These are phyloP conservation scores for Claviceps maximensis DNA, from an alignment of 2,329 filamentous ascomycete genomes.

Conservation along the genomic window DNA sequence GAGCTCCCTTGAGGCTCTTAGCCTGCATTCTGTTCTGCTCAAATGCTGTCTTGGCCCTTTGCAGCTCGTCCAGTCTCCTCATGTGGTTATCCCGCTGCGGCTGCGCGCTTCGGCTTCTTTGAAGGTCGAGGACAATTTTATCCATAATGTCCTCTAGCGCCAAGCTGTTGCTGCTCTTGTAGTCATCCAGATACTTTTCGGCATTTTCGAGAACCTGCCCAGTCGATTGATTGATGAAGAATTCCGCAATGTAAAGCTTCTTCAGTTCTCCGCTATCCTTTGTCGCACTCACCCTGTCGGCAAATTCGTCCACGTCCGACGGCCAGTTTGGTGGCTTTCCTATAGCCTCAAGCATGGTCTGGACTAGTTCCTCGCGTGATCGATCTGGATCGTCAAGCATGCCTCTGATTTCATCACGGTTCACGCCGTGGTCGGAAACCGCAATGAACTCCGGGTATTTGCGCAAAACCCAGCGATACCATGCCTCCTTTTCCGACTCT, in stretches of 20 bases:
- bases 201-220: conserved; percentile 19
- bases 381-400: conserved; percentile 25
- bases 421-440: conserved; percentile 16
- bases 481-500: conserved; percentile 36
- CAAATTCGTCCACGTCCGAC: conserved; percentile 20
- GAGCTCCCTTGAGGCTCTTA: conserved; percentile 21
- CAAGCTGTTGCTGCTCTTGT: conserved; percentile 14
- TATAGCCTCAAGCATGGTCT: conserved; percentile 23
- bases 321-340: conserved; percentile 21
- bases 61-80: conserved; percentile 31
- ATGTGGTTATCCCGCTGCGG: conserved; percentile 25
- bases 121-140: conserved; percentile 19
- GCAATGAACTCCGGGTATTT: conserved; percentile 25
- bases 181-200: conserved; percentile 28
- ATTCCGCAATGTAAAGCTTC: conserved; percentile 26
- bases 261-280: conserved; percentile 21
- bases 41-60: conserved; percentile 34
- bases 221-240: conserved; percentile 27
- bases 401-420: conserved; percentile 20
- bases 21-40: conserved; percentile 29
- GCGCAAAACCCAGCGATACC: conserved; percentile 35
- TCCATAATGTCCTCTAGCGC: conserved; percentile 22
- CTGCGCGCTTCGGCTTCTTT: conserved; percentile 17
- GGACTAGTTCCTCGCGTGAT: conserved; percentile 23
- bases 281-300: conserved; percentile 19